A percentile compares a stretch with the other conserved stretches of the same genome.
Conservation (phyloP, 1,284 basidiomycete genomes). For the Ganoderma sp. region DNA sequence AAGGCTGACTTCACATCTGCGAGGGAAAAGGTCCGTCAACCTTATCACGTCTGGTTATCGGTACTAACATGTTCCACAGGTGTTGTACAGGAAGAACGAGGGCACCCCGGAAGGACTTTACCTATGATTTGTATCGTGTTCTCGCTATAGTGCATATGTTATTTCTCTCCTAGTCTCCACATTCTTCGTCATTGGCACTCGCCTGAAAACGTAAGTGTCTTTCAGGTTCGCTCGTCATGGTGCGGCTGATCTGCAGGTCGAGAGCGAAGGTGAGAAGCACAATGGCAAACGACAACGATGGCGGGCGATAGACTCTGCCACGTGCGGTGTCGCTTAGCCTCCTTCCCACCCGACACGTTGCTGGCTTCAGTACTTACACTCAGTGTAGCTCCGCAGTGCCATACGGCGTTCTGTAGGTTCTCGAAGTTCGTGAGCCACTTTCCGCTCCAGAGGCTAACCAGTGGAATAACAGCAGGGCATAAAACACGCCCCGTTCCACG, state of each 20-base stretch:
- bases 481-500: background rate
- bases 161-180: conserved; percentile 21
- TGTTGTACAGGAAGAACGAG: conserved; percentile 92
- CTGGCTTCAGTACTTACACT: background rate
- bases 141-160: conserved; percentile 28
- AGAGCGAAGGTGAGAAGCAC: background rate
- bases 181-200: background rate
- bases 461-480: background rate
- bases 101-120: conserved; percentile 88
- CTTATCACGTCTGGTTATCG: background rate
- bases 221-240: background rate
- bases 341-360: conserved; percentile 6
- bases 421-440: background rate
- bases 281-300: background rate
- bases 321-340: conserved; percentile 7
- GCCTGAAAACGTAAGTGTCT: background rate
- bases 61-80: conserved; percentile 49
- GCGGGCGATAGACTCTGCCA: conserved; percentile 12
- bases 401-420: background rate
- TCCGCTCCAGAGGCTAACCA: background rate
- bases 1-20: conserved; percentile 90
- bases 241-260: background rate
- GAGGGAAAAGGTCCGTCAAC: conserved; percentile 77
- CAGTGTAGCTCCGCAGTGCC: background rate
- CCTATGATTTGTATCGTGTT: conserved; percentile 51